Base-by-base conservation (phyloP, 2,329 filamentous ascomycete species). In the Calycina herbarum region DNA sequence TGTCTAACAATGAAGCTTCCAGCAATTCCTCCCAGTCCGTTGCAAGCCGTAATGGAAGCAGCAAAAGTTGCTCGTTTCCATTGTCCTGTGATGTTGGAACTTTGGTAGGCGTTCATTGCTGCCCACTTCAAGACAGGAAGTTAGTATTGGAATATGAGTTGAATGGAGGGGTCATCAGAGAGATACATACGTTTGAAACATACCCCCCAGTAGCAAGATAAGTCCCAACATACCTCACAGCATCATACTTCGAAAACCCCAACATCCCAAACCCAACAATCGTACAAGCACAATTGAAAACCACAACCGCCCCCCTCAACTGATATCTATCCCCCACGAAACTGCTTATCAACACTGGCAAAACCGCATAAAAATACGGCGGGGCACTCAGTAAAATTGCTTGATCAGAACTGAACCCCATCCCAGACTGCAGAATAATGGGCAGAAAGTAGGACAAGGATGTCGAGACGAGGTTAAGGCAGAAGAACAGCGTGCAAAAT, bases 61-160 rank as follows among this genome's bases (percentile, higher is more conserved):
- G 87, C 90, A 75, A 88, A 90, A 69, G 95, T 90, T 1, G 92
- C 92, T 63, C 93, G 86, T 80, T 94, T 96, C 91, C 92, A 96
- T 79, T 96, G 92, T 0, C 92, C 92, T 62, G 91, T 88, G 73
- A 96, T 89, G 78, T 96, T 96, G 79, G 94, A 95, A 56, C 91
- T 90, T 79, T 94, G 92, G 79, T 92, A 95, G 0, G 91, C 85
- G 81, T 95, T 88, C 64, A 87, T 83, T 0, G 87, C 83, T 0
- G 93, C 92, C n/a, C 94, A 84, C 61, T 63, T 2, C 31, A 24
- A 15, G 27, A 57, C 7, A 7, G 27, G 17, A 13, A 31, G 29
- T 57, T 17, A 57, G 54, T n/a, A 24, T 57, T 10, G 13, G 24
- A 10, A 24, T 5, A 15, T 15, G 11, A 13, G 27, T 17, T 7